phyloP scores from a whole-genome alignment of 1,284 basidiomycete species.

The Cutaneotrichosporon sp. region DNA sequence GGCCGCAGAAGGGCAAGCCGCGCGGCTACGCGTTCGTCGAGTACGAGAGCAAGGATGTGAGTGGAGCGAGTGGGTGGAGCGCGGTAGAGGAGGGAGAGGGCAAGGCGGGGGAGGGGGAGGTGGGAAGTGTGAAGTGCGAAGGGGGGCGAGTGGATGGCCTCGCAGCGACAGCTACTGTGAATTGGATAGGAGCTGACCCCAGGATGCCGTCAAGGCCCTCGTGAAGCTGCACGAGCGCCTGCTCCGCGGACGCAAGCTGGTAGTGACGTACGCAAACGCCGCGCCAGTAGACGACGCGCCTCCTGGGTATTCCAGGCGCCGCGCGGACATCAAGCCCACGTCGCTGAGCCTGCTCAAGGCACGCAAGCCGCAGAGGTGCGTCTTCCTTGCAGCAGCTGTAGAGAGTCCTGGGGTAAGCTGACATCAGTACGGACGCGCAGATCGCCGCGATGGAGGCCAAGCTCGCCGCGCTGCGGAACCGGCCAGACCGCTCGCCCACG shows the following conservation, averaged over 20 bases:
- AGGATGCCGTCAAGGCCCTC: slow-evolving; percentile 86
- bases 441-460: slow-evolving; percentile 97
- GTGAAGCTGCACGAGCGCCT: slow-evolving; percentile 74
- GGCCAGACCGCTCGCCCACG: slow-evolving; percentile 22
- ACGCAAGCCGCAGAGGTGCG: slow-evolving; percentile 63
- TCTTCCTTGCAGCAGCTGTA: no score
- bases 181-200: slow-evolving; percentile 19
- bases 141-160: no score
- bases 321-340: slow-evolving; percentile 71
- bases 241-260: slow-evolving; percentile 79
- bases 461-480: slow-evolving; percentile 70
- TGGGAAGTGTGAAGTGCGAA: no score
- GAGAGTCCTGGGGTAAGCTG: no score
- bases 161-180: no score
- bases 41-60: slow-evolving; percentile 73
- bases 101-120: no score
- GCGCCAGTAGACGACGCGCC: slow-evolving; percentile 19
- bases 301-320: slow-evolving; percentile 13
- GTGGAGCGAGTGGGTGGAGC: no score
- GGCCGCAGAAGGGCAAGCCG: slow-evolving; percentile 84
- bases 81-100: no score
- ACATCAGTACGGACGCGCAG: slow-evolving; percentile 73
- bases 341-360: slow-evolving; percentile 84
- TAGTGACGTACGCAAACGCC: slow-evolving; percentile 86
- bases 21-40: slow-evolving; percentile 95